Percentiles rank a stretch among this genome's conserved stretches.
phyloP scores from a whole-genome alignment of 805 yeast species.

The Myxozyma kluyveri region DNA sequence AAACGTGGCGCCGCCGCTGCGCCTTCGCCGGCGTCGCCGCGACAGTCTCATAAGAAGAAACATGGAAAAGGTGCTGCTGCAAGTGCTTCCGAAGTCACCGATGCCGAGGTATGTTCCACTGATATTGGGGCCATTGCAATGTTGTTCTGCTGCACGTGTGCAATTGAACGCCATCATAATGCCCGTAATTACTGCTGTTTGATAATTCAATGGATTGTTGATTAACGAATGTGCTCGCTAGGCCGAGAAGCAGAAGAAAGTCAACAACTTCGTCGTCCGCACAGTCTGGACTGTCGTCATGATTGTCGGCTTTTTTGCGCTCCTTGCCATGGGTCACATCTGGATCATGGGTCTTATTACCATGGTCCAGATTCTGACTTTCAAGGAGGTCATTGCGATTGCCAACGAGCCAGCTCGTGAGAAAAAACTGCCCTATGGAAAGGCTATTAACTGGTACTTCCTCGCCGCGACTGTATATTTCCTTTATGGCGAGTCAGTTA shows the following conservation, averaged over 20 bases:
- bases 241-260: slow-evolving; percentile 61
- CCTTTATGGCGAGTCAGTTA: slow-evolving; percentile 80
- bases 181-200: too few species aligned
- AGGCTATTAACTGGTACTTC: slow-evolving; percentile 42
- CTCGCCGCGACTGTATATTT: slow-evolving; percentile 80
- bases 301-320: slow-evolving; percentile 68
- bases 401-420: slow-evolving; percentile 83
- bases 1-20: neutral
- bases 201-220: too few species aligned
- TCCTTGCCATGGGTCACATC: slow-evolving; percentile 79
- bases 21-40: neutral
- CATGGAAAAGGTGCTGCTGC: neutral
- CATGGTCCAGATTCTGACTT: slow-evolving; percentile 74
- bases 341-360: slow-evolving; percentile 72
- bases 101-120: neutral
- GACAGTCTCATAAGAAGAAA: neutral
- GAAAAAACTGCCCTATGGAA: slow-evolving; percentile 66
- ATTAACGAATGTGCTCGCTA: too few species aligned
- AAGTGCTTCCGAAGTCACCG: neutral
- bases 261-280: slow-evolving; percentile 79
- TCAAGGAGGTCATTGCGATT: slow-evolving; percentile 82
- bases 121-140: too few species aligned
- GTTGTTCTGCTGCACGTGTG: too few species aligned
- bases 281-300: slow-evolving; percentile 92
- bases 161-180: too few species aligned